Base-by-base conservation (phyloP, 2,329 filamentous ascomycete species). In the Colletotrichum sp. region DNA sequence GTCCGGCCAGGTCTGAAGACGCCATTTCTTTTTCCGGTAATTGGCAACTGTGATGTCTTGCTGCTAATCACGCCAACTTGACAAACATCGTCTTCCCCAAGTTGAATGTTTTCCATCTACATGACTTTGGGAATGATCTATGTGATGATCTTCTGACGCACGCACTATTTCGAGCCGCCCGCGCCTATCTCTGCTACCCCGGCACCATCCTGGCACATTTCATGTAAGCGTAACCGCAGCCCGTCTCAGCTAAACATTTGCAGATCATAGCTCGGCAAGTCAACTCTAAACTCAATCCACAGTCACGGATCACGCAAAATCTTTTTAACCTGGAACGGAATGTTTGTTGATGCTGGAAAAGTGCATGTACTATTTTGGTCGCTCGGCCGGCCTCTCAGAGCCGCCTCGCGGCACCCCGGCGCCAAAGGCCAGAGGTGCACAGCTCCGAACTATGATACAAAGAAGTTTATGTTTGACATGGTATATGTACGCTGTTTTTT, bases 371-470 rank as follows among this genome's bases (percentile, higher is more conserved):
- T 57, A 66, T 66, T 58, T 29, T 21, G 63, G 64, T 36, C 8
- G 47, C 64, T 58, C 51, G 33, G 64, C 33, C 47, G 64, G 15
- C 64, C n/a, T 13, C 47, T 36, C 47, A 27, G 29, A 24, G 55
- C 47, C 24, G 31, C 21, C 29, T 66, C 36, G 63, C 63, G 12
- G 47, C n/a, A 27, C 8, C 51, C 24, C 33, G 16, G 9, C 64
- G 16, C 16, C 51, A n/a, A 13, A 38, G 21, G 47, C 51, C 21
- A 27, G n/a, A 24, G 27, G 21, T 38, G 47, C 64, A 24, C 64
- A 54, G 31, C 64, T 66, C 64, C 64, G 33, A 58, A 66, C 31
- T 66, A 58, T 66, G 64, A 66, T 58, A 66, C 64, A 66, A 66
- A 58, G 51, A 66, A 58, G 33, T 43, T 58, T 58, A 55, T 54